Percentiles rank a stretch among this genome's conserved stretches.
phyloP scores from a whole-genome alignment of 306 rosid species.

The Quercus engelmannii region DNA sequence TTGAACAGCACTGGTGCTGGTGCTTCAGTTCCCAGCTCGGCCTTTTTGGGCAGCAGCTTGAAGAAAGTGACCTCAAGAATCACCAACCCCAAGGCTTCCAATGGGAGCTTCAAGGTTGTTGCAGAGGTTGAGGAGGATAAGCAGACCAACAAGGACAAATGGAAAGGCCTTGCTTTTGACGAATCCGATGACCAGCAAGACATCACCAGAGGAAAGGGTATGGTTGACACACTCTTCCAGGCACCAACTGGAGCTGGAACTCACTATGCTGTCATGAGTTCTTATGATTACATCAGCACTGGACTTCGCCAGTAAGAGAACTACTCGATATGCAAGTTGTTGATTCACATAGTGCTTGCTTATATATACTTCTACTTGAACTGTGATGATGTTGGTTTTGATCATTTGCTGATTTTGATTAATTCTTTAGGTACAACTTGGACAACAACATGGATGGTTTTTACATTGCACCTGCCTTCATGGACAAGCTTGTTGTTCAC shows the following conservation, averaged over 20 bases:
- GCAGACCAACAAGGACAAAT: conserved; percentile 64
- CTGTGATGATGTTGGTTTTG: background rate
- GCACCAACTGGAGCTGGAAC: conserved; percentile 63
- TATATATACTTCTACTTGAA: background rate
- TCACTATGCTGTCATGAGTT: conserved; percentile 77
- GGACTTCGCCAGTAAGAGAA: conserved; percentile 65
- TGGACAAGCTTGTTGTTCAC: conserved; percentile 99
- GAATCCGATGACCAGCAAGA: conserved; percentile 89
- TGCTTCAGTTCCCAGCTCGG: conserved; percentile 56
- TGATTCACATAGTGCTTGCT: background rate
- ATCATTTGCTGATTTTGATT: conserved; percentile 7
- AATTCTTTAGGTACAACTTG: conserved; percentile 51
- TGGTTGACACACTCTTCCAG: conserved; percentile 84
- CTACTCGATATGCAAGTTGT: background rate
- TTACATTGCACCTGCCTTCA: conserved; percentile 93
- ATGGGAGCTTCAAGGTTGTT: conserved; percentile 51
- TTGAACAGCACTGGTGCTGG: conserved; percentile 57
- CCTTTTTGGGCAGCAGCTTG: conserved; percentile 73
- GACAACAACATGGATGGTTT: conserved; percentile 75
- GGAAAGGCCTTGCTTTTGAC: conserved; percentile 73
- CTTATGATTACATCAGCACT: conserved; percentile 80
- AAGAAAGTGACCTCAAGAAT: conserved; percentile 64
- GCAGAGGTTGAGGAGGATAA: conserved; percentile 41
- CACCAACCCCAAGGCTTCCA: conserved; percentile 38
- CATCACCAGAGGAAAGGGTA: conserved; percentile 94